Base-by-base conservation (phyloP, 2,329 filamentous ascomycete species). In the Paecilomyces sp. region DNA sequence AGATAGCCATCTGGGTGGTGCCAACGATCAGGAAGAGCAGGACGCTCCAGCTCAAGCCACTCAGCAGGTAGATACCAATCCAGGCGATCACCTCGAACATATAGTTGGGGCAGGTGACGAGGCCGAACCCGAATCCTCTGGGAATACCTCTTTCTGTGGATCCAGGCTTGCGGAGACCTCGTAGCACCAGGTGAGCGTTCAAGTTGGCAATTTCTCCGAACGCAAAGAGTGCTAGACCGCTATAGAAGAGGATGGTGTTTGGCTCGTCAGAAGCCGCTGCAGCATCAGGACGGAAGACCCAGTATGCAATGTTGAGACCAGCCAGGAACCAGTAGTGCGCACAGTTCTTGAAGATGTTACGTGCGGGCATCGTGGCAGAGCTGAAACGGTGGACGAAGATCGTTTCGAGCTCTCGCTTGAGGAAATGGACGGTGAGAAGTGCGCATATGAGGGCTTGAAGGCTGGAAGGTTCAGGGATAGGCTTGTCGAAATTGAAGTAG, bases 91-190 rank as follows among this genome's bases (percentile, higher is more conserved):
- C 82, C 73, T 99, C 94, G 67, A 95, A 97, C 80, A 96, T 85
- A 80, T 99, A 99, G 80, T 99, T 99, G 51, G 94, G 94, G 79
- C 92, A 96, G 12, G 94, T 99, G 57, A 99, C 93, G 36, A 90
- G 77, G 64, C 80, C 81, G 76, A 97, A 97, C 31, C 92, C 91
- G 60, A 93, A 85, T 28, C 94, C 94, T 60, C 81, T 81, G 1
- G 94, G 94, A 64, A 99, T 95, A 67, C 91, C 92, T 61, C 93
- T 85, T 73, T 95, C 91, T 1, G 89, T 93, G 65, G 88, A 89
- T 59, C 92, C 92, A 0, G 85, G 81, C 59, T 86, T 88, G 56
- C 94, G 88, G 63, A 99, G 83, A 62, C 85, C 83, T 30, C 89
- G 86, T 25, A 99, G 83, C 58, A 91, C 88, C 66, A 88, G 74